Evolutionary conservation across 805 yeast species (phyloP), one percentile per base, ranked within the genome.

Genomic region (Candida suzukii): DNA sequence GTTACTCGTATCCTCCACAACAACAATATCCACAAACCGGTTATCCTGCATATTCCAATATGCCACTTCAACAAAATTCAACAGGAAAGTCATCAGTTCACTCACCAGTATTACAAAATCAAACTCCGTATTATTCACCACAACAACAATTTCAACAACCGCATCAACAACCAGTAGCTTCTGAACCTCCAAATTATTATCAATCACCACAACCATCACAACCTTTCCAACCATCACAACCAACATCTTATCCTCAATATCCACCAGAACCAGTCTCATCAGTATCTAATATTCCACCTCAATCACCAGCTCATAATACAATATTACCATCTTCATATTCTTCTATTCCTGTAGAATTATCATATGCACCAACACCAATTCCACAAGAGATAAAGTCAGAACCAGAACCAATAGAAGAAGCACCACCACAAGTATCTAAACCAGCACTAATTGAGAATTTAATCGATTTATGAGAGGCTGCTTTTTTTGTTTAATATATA

Each of bases 121-220:
- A 10, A 21, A 9, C 10, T 4, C 34, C n/a, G n/a, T n/a, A n/a
- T n/a, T n/a, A n/a, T 31, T 16, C 34, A 31, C 22, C 14, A 9
- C 34, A 31, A 21, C 10, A 34, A 7, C 37, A 34, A 19, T 20
- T 25, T 9, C 37, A 16, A 13, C 26, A 17, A 33, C 18, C 25
- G 4, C 14, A 20, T 12, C 32, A 29, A 17, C 32, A 29, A 12
- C 39, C 17, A 3, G 28, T 3, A 43, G 19, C 35, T 28, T 27
- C 43, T 38, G 21, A 49, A 44, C 37, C 39, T 27, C 20, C 41
- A 34, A 37, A 35, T 28, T 46, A 44, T 22, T 43, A 35, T 24
- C 39, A 34, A 37, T 32, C 18, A 32, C 41, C 29, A 34, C 50
- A n/a, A 17, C 40, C 22, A 27, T 50, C 40, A 34, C 35, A 31